A percentile compares a stretch with the other conserved stretches of the same genome.
These are phyloP conservation scores for Vitis hybrid DNA, from an alignment of 177 flowering plant genomes.

Conservation along the genomic window DNA sequence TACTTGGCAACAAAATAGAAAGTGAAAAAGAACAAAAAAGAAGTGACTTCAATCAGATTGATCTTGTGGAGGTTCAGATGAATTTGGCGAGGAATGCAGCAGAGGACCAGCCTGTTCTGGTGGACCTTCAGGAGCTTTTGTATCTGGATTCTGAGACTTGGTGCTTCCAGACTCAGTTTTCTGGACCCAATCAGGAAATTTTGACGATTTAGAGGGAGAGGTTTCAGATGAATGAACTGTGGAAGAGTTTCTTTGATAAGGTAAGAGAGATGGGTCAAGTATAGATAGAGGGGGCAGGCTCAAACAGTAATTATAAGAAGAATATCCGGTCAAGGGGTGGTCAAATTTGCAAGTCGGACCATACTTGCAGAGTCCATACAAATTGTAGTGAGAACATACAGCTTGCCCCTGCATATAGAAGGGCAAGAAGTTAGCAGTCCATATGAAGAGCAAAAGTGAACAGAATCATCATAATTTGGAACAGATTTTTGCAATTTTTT, in stretches of 20 bases:
- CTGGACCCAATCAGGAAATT: conserved; percentile 30
- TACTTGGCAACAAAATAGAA: conserved; percentile 15
- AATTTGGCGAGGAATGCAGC: conserved; percentile 18
- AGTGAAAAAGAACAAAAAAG: background rate
- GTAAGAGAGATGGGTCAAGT: conserved; percentile 28
- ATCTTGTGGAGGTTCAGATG: conserved; percentile 28
- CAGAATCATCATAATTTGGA: too few species aligned
- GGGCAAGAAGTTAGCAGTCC: too few species aligned
- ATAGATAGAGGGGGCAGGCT: conserved; percentile 35
- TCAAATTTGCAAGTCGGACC: conserved; percentile 73
- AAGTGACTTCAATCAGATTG: conserved; percentile 23
- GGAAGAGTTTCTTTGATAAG: conserved; percentile 33
- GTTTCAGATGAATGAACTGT: conserved; percentile 33
- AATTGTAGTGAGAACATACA: conserved; percentile 53
- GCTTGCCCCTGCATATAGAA: conserved; percentile 58
- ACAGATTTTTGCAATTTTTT: too few species aligned
- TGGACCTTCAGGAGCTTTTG: conserved; percentile 26
- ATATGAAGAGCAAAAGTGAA: too few species aligned
- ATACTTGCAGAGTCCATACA: conserved; percentile 65
- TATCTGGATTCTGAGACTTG: conserved; percentile 28
- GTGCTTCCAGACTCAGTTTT: conserved; percentile 31
- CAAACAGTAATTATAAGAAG: conserved; percentile 35
- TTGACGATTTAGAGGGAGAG: conserved; percentile 38
- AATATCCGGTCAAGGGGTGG: conserved; percentile 49
- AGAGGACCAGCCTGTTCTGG: conserved; percentile 27